Conservation (phyloP, 768 basidiomycete species). For the Kwoniella sp. region DNA sequence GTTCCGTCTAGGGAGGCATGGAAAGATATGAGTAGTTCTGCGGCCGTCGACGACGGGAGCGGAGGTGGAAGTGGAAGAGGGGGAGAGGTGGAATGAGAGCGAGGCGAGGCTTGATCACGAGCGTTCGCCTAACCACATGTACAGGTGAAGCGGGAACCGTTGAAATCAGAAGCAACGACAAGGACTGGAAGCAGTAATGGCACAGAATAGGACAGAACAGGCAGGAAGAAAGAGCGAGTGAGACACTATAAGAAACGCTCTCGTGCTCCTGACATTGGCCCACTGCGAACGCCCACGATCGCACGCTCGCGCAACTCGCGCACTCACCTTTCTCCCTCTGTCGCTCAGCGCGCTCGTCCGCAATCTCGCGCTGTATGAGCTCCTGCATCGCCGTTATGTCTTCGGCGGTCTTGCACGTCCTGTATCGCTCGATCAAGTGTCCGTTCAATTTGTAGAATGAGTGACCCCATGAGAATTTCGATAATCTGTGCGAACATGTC, state of each 20-base stretch:
- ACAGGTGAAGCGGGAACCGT: no score
- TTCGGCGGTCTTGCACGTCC: slow-evolving; percentile 63
- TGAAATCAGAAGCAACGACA: neutral
- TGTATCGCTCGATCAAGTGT: slow-evolving; percentile 72
- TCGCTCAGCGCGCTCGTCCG: slow-evolving; percentile 44
- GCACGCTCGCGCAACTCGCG: neutral
- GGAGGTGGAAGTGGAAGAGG: no score
- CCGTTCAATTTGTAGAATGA: slow-evolving; percentile 84
- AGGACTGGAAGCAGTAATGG: neutral
- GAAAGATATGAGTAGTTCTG: neutral
- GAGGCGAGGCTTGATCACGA: no score
- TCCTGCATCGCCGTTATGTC: slow-evolving; percentile 56
- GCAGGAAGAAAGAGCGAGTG: neutral
- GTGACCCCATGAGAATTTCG: slow-evolving; percentile 86
- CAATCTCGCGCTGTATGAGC: slow-evolving; percentile 53
- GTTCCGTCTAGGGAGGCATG: neutral
- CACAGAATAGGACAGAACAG: neutral
- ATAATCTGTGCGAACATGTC: slow-evolving; percentile 57
- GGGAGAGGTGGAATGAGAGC: no score
- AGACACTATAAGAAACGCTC: no score
- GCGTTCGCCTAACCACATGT: no score
- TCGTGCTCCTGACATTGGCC: neutral
- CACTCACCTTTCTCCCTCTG: slow-evolving; percentile 43
- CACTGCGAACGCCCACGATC: neutral
- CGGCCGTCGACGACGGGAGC: no score